Evolutionary conservation across 305 asterid species (phyloP), one percentile per base, ranked within the genome.

Genomic region (Ilex paraguariensis): DNA sequence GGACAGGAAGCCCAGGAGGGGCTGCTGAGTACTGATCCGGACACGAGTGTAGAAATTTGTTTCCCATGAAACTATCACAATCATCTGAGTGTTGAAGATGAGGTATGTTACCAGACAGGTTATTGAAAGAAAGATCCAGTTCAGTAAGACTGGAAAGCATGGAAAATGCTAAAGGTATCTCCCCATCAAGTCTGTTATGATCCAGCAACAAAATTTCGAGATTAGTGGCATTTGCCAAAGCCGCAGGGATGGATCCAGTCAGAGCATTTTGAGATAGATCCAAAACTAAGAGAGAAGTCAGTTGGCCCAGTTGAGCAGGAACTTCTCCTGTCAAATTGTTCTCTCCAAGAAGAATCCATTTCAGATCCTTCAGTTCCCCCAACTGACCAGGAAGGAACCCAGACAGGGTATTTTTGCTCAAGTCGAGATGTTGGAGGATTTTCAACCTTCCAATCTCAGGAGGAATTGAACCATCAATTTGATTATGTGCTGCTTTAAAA

Each of bases 91-190:
- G 52, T 46, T 46, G 52, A 46, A 9, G 7, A 51, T 50, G 14
- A 10, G 64, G 64, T 50, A 50, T 48, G 54, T 56, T 15, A 48
- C 70, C 70, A 8, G 60, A 50, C 39, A 66, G 57, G 65, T 66
- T 59, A 60, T 66, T 66, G 54, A n/a, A 66, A 10, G 65, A 59
- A 59, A 66, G 62, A 54, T 66, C 62, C 53, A 62, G 59, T 32
- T 56, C 10, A 53, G 53, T 66, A 49, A 66, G 53, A 15, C 63
- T 54, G 9, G 70, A 53, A n/a, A 66, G 48, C 7, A 40, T 10
- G 36, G 59, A 51, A 11, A 66, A 39, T 33, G 70, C 32, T 51
- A 33, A 49, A 6, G 70, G 70, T 39, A 66, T 66, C 59, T 51
- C 53, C 51, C 70, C 70, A 33, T 14, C 64, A 36, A 66, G 65